These are phyloP conservation scores for Ogataea philodendri DNA, from an alignment of 805 yeast genomes.

Conservation along the genomic window DNA sequence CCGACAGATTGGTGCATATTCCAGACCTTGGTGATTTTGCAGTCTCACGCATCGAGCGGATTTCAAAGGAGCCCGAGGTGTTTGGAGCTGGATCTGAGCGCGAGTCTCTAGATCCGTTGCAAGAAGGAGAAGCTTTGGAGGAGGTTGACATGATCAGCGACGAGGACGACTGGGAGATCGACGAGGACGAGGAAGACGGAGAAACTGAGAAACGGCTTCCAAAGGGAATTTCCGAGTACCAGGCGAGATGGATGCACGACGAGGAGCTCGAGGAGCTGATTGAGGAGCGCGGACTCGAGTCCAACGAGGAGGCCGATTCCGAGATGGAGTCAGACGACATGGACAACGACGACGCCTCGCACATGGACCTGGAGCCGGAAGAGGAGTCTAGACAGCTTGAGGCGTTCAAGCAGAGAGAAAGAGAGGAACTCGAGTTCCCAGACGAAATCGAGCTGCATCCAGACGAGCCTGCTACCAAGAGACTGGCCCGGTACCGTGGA, in stretches of 20 bases:
- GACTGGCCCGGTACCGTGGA: conserved; percentile 80
- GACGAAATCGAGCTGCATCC: conserved; percentile 91
- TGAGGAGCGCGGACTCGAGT: conserved; percentile 43
- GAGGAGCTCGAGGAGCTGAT: conserved; percentile 47
- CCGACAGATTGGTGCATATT: conserved; percentile 75
- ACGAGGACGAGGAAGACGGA: conserved; percentile 28
- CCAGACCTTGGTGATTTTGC: conserved; percentile 92
- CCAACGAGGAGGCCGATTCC: conserved; percentile 34
- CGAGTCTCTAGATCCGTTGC: conserved; percentile 59
- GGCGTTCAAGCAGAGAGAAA: conserved; percentile 63
- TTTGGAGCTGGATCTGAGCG: conserved; percentile 41
- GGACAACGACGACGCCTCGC: conserved; percentile 46
- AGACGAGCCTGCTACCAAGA: conserved; percentile 67
- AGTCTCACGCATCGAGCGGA: conserved; percentile 60
- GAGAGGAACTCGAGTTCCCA: conserved; percentile 89
- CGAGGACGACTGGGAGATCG: conserved; percentile 35
- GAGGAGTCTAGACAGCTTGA: conserved; percentile 79
- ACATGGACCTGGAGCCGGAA: conserved; percentile 72
- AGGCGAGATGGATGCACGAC: conserved; percentile 71
- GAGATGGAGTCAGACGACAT: conserved; percentile 45
- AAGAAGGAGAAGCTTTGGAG: conserved; percentile 48
- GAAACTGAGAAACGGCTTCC: conserved; percentile 47
- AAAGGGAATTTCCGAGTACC: conserved; percentile 73
- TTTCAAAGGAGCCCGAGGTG: conserved; percentile 30
- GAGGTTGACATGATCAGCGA: conserved; percentile 34